Conservation (phyloP, 768 basidiomycete genomes). For the Galerina marginata region DNA sequence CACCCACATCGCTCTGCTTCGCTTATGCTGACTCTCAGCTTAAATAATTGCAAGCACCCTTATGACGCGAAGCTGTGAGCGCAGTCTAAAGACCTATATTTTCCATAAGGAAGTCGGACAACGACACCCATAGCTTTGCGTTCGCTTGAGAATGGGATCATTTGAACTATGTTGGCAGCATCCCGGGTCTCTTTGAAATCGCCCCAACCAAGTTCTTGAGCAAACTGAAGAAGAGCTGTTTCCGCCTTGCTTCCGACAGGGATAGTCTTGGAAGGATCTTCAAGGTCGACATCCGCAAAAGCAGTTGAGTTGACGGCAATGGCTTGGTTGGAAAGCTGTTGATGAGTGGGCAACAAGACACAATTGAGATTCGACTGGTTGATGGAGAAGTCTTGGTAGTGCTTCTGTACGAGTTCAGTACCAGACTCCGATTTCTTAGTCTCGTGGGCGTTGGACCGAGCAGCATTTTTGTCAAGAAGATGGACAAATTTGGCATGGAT, state of each 20-base stretch:
- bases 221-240: conserved; percentile 86
- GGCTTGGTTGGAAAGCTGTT: conserved; percentile 77
- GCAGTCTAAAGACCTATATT: too few species aligned
- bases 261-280: conserved; percentile 23
- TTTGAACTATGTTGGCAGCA: conserved; percentile 67
- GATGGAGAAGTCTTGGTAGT: conserved; percentile 80
- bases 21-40: too few species aligned
- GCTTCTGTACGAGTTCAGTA: conserved; percentile 42
- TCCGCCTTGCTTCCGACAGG: conserved; percentile 97
- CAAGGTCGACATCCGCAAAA: conserved; percentile 67
- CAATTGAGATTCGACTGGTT: conserved; percentile 75
- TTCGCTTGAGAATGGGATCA: conserved; percentile 93
- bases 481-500: conserved; percentile 94
- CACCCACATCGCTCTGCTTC: too few species aligned
- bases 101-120: conserved; percentile 58
- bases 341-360: conserved; percentile 64
- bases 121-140: conserved; percentile 96
- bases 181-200: conserved; percentile 74
- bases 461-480: conserved; percentile 70
- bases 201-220: conserved; percentile 79
- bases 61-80: too few species aligned
- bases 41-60: too few species aligned
- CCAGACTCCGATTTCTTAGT: conserved; percentile 37
- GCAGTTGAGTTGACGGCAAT: conserved; percentile 95
- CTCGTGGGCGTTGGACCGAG: conserved; percentile 74